Conservation (phyloP, 805 yeast genomes). For the Myxozyma vanderwaltii region DNA sequence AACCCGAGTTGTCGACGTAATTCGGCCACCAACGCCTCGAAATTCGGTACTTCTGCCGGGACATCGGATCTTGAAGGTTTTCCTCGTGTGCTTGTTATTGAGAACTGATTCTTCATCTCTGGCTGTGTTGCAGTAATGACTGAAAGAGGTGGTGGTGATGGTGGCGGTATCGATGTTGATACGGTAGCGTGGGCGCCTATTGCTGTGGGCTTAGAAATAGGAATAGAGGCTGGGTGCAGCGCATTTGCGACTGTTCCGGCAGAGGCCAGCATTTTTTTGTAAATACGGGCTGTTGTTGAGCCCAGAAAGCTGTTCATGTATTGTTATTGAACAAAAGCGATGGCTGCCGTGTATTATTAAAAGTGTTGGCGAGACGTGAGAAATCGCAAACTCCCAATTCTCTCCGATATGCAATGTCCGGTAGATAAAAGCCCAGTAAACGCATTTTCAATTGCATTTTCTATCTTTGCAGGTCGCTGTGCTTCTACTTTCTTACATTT, state of each 20-base stretch:
- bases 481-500: too few relatives aligned
- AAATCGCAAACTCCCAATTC: too few relatives aligned
- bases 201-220: background rate
- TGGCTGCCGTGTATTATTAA: too few relatives aligned
- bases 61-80: conserved; percentile 2
- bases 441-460: too few relatives aligned
- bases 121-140: background rate
- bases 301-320: background rate
- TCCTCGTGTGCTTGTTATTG: background rate
- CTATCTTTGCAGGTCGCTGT: too few relatives aligned
- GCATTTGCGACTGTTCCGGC: background rate
- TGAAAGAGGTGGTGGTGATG: conserved; percentile 2
- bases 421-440: too few relatives aligned
- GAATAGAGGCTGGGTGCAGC: background rate
- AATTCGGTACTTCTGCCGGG: conserved; percentile 22
- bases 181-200: background rate
- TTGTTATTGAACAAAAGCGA: too few relatives aligned
- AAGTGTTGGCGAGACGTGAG: too few relatives aligned
- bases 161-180: background rate
- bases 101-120: background rate
- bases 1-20: conserved; percentile 44
- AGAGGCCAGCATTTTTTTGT: background rate
- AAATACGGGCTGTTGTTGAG: background rate
- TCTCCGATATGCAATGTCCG: too few relatives aligned
- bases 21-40: conserved; percentile 43